Conservation (phyloP, 2,329 filamentous ascomycete species). For the Fusarium sp. region DNA sequence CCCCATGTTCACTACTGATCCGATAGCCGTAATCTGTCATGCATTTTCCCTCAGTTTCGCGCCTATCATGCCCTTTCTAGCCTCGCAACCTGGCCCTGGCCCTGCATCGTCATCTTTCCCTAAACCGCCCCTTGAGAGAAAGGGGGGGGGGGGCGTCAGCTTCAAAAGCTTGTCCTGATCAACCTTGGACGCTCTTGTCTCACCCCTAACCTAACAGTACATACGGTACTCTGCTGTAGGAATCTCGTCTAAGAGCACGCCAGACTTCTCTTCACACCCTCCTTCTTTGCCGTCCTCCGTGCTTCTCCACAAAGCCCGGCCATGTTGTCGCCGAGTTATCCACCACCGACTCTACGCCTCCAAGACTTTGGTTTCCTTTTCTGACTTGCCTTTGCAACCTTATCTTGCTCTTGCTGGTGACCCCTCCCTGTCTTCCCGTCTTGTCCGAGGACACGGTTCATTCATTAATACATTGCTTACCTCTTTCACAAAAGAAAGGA, state of each 20-base stretch:
- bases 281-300: conserved; percentile 48
- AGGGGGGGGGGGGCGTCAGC: conserved; percentile 32
- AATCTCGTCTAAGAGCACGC: neutral
- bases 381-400: conserved; percentile 47
- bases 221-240: neutral
- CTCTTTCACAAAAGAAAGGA: conserved; percentile 4
- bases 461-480: conserved; percentile 34
- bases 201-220: conserved; percentile 14
- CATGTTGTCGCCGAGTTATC: conserved; percentile 53
- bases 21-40: conserved; percentile 40
- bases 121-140: conserved; percentile 39
- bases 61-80: conserved; percentile 30
- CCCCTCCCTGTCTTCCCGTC: conserved; percentile 39
- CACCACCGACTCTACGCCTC: conserved; percentile 46
- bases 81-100: conserved; percentile 25
- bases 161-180: conserved; percentile 52
- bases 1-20: conserved; percentile 24
- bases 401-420: conserved; percentile 44
- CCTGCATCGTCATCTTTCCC: conserved; percentile 46
- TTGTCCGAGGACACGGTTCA: conserved; percentile 42
- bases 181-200: conserved; percentile 36
- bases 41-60: conserved; percentile 28
- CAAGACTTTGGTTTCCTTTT: conserved; percentile 44
- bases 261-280: conserved; percentile 32
- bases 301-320: conserved; percentile 50